Conservation (phyloP, 306 rosid genomes). For the Malus asiatica region DNA sequence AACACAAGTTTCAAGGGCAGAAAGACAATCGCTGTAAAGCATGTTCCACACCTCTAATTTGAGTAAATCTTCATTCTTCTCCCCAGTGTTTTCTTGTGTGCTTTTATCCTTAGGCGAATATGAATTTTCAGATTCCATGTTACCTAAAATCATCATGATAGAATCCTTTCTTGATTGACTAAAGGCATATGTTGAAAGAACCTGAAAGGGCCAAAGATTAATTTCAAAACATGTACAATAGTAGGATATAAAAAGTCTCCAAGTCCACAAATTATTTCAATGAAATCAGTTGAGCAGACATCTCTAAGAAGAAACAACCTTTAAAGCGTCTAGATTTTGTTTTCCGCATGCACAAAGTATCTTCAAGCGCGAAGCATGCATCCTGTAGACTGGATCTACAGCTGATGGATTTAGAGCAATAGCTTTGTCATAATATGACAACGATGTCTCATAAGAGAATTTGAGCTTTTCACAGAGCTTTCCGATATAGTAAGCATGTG, state of each 20-base stretch:
- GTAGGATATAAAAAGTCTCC: background rate
- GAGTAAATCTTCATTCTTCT: constrained; percentile 42
- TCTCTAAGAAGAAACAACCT: constrained; percentile 37
- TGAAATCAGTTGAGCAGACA: background rate
- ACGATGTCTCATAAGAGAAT: constrained; percentile 55
- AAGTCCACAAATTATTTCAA: background rate
- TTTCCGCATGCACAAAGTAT: constrained; percentile 56
- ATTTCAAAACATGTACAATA: background rate
- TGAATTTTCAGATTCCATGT: constrained; percentile 29
- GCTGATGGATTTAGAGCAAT: constrained; percentile 77
- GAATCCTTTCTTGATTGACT: constrained; percentile 51
- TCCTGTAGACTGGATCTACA: constrained; percentile 93
- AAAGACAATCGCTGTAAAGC: constrained; percentile 83
- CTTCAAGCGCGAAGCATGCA: constrained; percentile 97
- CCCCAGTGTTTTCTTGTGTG: constrained; percentile 31
- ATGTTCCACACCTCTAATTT: constrained; percentile 67
- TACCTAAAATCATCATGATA: constrained; percentile 40
- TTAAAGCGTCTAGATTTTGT: constrained; percentile 56
- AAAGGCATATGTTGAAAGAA: constrained; percentile 63
- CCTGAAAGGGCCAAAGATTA: constrained; percentile 47
- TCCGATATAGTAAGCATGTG: constrained; percentile 91
- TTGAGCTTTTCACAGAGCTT: constrained; percentile 91
- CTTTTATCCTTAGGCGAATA: constrained; percentile 32
- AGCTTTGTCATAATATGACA: constrained; percentile 78
- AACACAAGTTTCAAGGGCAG: constrained; percentile 87